Base-by-base conservation (phyloP, 129 eudicot genomes). In the Chrysanthemum makinoi region DNA sequence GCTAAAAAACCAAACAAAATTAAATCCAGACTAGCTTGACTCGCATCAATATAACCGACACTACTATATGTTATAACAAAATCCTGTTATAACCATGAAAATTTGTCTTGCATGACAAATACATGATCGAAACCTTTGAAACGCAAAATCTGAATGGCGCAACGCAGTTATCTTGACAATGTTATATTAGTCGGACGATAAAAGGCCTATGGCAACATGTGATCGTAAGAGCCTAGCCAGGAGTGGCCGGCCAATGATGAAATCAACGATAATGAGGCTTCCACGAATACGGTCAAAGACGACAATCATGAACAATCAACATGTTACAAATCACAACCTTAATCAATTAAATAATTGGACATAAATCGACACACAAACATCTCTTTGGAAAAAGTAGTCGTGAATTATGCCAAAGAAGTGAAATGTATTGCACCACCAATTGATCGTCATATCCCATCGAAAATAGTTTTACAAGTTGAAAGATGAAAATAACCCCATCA, bases 341-440 rank as follows among this genome's bases (percentile, higher is more conserved):
- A 26, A 28, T 3, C 30, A 28, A 0, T 3, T 28, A 28, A 28
- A 28, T 28, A 28, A 28, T 0, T 28, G 30, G 30, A 28, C 0
- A 28, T 28, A 28, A 28, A 28, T 28, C 4, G 4, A 28, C 4
- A 28, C 10, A 39, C 10, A 39, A 5, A 39, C 10, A 39, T 39
- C 44, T 39, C 6, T 6, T 39, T 6, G 9, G 44, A 39, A 39
- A 39, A 39, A 39, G 44, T 39, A 39, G 9, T 39, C 44, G 6
- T 39, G 9, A 6, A 39, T 39, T n/a, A 4, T 20, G 20, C 65
- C 18, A 70, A 56, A 70, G 46, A 56, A 70, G 54, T 19, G 30
- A 18, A 56, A 70, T 56, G 44, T 53, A 53, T 33, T 59, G 16
- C 44, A 59, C 50, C 74, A 69, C 33, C 5, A 18, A 55, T 69